Base-by-base conservation (phyloP, 2,329 filamentous ascomycete genomes). In the Ascochyta clinopodiicola region DNA sequence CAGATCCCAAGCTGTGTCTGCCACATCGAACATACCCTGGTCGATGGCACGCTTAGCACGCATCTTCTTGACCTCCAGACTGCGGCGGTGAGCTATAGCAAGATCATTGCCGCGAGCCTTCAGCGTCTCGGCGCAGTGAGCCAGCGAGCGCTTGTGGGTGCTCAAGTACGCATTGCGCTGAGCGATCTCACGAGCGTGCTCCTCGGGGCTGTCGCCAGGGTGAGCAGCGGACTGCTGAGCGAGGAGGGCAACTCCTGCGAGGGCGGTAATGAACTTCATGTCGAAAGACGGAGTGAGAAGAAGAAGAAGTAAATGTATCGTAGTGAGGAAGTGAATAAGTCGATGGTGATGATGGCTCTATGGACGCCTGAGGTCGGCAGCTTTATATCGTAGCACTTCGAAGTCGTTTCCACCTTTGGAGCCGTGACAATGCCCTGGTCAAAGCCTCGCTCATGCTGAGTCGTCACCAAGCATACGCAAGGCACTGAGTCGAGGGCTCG, bases 11-110 rank as follows among this genome's bases (percentile, higher is more conserved):
- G n/a, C 5, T 17, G 12, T 12, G 10, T 12, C 10, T 27, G 22
- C 6, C 15, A 19, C 17, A 7, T 10, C 32, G n/a, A 19, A 27
- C 38, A 0, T 65, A 68, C 64, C 60, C 34, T 58, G 50, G 27
- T 55, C 56, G n/a, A 69, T 69, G 24, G 64, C 56, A 19, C 75
- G 71, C 70, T 77, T 76, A 60, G 75, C 57, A 38, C 78, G 75
- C 46, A 80, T 64, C 34, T 71, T 66, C 54, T 76, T 69, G 29
- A 78, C 75, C 35, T 70, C 69, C 32, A 75, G 70, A 25, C 70
- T 74, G 45, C 79, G 77, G 35, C 79, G 77, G 56, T 75, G 64
- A 57, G 78, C 66, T 44, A 78, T 77, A n/a, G 74, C 72, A 40
- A 69, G 61, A 62, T 78, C 74, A 31, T 79, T 69, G 21, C 75